Evolutionary conservation across 495 filamentous ascomycete species (phyloP).

Genomic region (Hyaloscypha hepaticicola): DNA sequence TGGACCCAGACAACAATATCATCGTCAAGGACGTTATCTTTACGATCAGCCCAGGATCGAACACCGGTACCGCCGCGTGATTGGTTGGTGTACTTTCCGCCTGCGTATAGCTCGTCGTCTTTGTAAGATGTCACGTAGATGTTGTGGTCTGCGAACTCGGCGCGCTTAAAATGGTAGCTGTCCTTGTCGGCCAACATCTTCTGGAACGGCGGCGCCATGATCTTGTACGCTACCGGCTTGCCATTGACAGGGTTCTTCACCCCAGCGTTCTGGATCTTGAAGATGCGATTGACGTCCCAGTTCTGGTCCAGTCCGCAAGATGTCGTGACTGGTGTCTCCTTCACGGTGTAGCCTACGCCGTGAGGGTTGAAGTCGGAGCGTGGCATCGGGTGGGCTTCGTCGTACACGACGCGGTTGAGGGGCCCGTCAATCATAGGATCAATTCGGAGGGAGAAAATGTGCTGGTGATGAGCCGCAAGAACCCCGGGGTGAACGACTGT

Average conservation of each 20-base stretch:
- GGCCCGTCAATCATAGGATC: slow-evolving; percentile 81
- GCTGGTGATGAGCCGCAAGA: slow-evolving; percentile 80
- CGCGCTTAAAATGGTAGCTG: slow-evolving; percentile 67
- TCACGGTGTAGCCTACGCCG: slow-evolving; percentile 70
- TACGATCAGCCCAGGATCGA: slow-evolving; percentile 51
- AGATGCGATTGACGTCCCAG: slow-evolving; percentile 60
- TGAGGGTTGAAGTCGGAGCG: slow-evolving; percentile 74
- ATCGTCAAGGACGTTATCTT: slow-evolving; percentile 49
- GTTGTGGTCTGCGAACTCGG: slow-evolving; percentile 79
- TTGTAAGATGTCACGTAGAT: slow-evolving; percentile 79
- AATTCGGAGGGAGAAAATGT: slow-evolving; percentile 85
- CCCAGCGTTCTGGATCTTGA: slow-evolving; percentile 75
- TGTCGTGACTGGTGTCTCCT: slow-evolving; percentile 57
- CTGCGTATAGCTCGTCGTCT: slow-evolving; percentile 78
- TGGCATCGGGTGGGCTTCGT: slow-evolving; percentile 72
- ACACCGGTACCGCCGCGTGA: slow-evolving; percentile 62
- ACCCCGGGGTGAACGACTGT: slow-evolving; percentile 87
- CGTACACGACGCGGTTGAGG: slow-evolving; percentile 66
- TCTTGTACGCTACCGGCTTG: slow-evolving; percentile 76
- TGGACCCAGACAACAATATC: slow-evolving; percentile 61
- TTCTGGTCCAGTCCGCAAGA: slow-evolving; percentile 67
- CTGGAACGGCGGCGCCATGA: slow-evolving; percentile 72
- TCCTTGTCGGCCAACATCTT: slow-evolving; percentile 71
- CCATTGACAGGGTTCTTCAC: slow-evolving; percentile 71
- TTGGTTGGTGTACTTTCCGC: slow-evolving; percentile 87